phyloP scores from a whole-genome alignment of 2,329 filamentous ascomycete genomes.

The Colletotrichum melonis region DNA sequence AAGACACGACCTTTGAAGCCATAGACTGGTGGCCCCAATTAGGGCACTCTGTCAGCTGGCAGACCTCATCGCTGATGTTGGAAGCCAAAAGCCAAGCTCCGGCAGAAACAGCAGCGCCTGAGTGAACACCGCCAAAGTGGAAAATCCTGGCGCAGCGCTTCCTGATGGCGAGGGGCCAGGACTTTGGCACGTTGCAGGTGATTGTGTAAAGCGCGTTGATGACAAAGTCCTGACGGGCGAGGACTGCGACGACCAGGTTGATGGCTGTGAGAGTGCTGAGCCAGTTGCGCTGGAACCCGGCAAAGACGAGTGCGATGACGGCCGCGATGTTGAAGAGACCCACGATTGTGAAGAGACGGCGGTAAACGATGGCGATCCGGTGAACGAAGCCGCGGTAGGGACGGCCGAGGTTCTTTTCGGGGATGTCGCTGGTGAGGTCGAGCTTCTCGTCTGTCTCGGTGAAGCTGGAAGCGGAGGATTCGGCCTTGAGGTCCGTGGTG shows the following conservation, averaged over 20 bases:
- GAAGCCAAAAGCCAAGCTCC: conserved; percentile 61
- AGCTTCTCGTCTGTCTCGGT: conserved; percentile 31
- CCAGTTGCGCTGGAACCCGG: conserved; percentile 37
- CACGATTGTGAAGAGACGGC: conserved; percentile 65
- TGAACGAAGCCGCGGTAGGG: conserved; percentile 53
- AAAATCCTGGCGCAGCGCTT: conserved; percentile 61
- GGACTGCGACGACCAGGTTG: conserved; percentile 61
- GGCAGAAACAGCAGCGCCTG: conserved; percentile 60
- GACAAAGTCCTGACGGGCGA: conserved; percentile 64
- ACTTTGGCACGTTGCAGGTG: conserved; percentile 56
- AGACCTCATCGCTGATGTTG: conserved; percentile 44
- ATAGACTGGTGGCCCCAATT: conserved; percentile 42
- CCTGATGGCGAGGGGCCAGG: conserved; percentile 60
- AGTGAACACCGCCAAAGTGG: conserved; percentile 64
- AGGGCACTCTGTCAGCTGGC: conserved; percentile 47
- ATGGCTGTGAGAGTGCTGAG: conserved; percentile 55
- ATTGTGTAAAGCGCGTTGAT: conserved; percentile 63
- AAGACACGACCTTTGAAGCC: conserved; percentile 62
- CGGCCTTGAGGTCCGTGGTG: background rate
- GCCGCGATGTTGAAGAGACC: conserved; percentile 62
- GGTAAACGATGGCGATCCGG: conserved; percentile 64
- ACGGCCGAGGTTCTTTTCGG: conserved; percentile 52
- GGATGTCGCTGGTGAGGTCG: conserved; percentile 42
- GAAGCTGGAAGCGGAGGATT: conserved; percentile 27
- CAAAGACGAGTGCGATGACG: conserved; percentile 53